Percentiles rank a stretch among this genome's conserved stretches.
Conservation (phyloP, 2,329 filamentous ascomycete genomes). For the Colletotrichum liaoningense region DNA sequence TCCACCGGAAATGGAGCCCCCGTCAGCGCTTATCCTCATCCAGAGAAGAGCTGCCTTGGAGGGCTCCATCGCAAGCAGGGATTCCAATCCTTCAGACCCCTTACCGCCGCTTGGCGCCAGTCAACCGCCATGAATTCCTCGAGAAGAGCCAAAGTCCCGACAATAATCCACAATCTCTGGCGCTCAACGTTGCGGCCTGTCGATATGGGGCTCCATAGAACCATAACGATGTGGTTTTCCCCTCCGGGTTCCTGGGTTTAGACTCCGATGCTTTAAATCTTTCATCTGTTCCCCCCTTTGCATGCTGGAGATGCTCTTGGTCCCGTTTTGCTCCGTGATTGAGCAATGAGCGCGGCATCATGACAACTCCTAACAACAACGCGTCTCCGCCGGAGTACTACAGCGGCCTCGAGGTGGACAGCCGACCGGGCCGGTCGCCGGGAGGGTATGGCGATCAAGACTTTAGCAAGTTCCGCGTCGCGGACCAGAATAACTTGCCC, state of each 20-base stretch:
- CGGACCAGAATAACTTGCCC: constrained; percentile 18
- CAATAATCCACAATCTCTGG: background rate
- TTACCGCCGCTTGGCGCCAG: constrained; percentile 14
- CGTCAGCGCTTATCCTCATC: constrained; percentile 27
- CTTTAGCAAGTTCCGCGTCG: constrained; percentile 3
- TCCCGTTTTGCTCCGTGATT: background rate
- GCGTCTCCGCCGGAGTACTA: constrained; percentile 17
- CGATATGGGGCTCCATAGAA: background rate
- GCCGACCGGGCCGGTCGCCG: background rate
- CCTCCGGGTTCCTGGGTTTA: background rate
- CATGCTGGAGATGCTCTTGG: background rate
- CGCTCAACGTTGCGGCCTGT: constrained; percentile 1
- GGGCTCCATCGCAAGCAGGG: constrained; percentile 1
- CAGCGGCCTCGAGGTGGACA: constrained; percentile 27
- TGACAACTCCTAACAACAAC: constrained; percentile 21
- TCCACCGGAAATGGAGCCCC: constrained; percentile 8
- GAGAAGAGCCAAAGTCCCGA: background rate
- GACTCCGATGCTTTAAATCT: background rate
- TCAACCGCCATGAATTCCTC: background rate
- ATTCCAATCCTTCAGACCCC: constrained; percentile 10
- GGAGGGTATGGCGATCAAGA: constrained; percentile 7
- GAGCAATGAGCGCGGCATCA: constrained; percentile 15
- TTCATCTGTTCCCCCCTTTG: background rate
- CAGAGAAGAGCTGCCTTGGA: background rate
- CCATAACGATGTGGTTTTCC: too few species aligned